Evolutionary conservation across 2,329 filamentous ascomycete genomes (phyloP).

Genomic region (Alternaria brassicicola): DNA sequence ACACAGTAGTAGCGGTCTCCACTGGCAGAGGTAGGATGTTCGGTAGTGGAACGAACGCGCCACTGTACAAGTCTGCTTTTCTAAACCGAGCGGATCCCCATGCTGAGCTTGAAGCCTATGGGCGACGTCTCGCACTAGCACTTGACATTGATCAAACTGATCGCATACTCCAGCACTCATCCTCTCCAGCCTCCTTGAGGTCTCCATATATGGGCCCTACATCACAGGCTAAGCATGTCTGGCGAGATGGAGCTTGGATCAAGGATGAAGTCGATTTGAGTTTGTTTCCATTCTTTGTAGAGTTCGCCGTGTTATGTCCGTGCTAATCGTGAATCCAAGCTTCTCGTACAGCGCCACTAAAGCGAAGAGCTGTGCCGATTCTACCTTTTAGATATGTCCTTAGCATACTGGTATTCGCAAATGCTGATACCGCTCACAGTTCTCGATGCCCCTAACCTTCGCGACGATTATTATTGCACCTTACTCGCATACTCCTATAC

Average conservation of each 20-base stretch:
- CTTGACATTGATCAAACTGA: slow-evolving; percentile 76
- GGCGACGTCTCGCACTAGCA: slow-evolving; percentile 77
- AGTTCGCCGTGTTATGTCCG: neutral
- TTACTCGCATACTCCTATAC: slow-evolving; percentile 82
- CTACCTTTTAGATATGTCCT: slow-evolving; percentile 75
- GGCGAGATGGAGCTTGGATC: slow-evolving; percentile 52
- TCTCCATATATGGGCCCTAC: slow-evolving; percentile 5
- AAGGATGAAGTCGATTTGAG: slow-evolving; percentile 39
- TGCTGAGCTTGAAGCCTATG: slow-evolving; percentile 71
- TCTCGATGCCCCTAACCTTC: slow-evolving; percentile 84
- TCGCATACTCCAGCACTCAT: slow-evolving; percentile 62
- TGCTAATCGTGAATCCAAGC: slow-evolving; percentile 21
- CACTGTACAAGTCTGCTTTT: slow-evolving; percentile 65
- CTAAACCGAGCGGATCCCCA: slow-evolving; percentile 57
- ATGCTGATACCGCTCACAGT: slow-evolving; percentile 63
- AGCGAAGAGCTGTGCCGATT: slow-evolving; percentile 61
- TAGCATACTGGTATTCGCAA: neutral
- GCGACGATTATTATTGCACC: slow-evolving; percentile 96
- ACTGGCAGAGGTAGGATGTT: slow-evolving; percentile 69
- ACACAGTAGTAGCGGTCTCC: slow-evolving; percentile 58
- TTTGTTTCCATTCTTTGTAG: slow-evolving; percentile 34
- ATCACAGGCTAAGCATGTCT: slow-evolving; percentile 34
- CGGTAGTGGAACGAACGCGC: slow-evolving; percentile 75
- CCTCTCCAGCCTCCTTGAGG: slow-evolving; percentile 8
- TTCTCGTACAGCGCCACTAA: slow-evolving; percentile 35